Evolutionary conservation across 345 rosid species (phyloP), one percentile per base, ranked within the genome.

Genomic region (Rhodamnia rubescens): DNA sequence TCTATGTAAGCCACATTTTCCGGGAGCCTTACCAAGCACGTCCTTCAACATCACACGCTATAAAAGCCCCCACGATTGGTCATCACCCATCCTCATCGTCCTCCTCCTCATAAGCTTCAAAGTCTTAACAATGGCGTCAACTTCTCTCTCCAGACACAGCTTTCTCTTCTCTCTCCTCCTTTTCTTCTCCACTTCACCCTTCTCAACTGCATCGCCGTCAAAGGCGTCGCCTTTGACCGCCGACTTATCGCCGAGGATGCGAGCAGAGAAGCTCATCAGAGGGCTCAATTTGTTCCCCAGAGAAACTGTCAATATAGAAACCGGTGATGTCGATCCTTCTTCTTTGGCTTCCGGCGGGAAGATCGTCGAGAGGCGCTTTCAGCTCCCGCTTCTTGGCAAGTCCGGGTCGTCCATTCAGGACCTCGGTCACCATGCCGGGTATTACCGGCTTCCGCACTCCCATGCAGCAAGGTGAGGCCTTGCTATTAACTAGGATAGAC

Each of bases 391-490:
- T 47, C 86, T 84, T 50, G 90, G 82, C 20, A 82, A 36, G 40
- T 85, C 92, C 4, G 93, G 92, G 54, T 90, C 93, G 49, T 91
- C 97, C 5, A 87, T 94, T 87, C 58, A 90, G 83, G 91, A 94
- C 7, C 92, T 95, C 40, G 97, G 95, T 20, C 98, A 95, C 87
- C 93, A 92, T 85, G 98, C 98, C 40, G 98, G 99, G 0, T 95
- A 95, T 83, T 95, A 90, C 84, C 90, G 84, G 59, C 97, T 95
- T 85, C 95, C 95, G 44, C 91, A 90, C 83, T 82, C 97, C 7
- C 92, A 89, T 85, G 92, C 92, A 18, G 96, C 98, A 52, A 96
- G 98, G 98, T 96, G 85, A 36, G 80, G 80, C 80, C 47, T 15
- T 81, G 50, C 24, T 50, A 29, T 47, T 29, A 15, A 8, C 53